These are phyloP conservation scores for Auricularia heimuer DNA, from an alignment of 768 basidiomycete genomes.

Conservation along the genomic window DNA sequence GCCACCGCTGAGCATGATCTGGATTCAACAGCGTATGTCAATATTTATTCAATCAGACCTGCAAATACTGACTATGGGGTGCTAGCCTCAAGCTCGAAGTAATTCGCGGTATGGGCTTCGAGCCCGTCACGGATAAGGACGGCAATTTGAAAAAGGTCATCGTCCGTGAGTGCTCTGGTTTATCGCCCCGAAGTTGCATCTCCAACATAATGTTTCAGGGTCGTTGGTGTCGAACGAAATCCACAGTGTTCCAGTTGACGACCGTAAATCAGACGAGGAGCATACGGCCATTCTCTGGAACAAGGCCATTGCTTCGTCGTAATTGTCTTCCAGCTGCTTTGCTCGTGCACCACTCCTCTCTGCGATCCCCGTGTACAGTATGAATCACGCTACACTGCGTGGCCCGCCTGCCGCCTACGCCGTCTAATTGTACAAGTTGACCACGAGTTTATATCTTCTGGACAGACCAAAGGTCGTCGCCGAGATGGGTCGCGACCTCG, in stretches of 20 bases:
- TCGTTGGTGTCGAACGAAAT: constrained; percentile 31
- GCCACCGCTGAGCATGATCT: constrained; percentile 66
- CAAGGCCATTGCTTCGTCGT: constrained; percentile 22
- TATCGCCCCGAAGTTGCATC: neutral
- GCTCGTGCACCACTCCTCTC: neutral
- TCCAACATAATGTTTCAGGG: constrained; percentile 26
- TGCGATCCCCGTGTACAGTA: constrained; percentile 2
- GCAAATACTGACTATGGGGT: constrained; percentile 4
- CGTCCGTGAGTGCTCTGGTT: constrained; percentile 41
- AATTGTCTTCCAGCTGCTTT: constrained; percentile 9
- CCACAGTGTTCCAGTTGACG: constrained; percentile 23
- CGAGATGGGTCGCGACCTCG: constrained; percentile 76
- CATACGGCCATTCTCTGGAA: constrained; percentile 27
- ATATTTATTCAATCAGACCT: neutral
- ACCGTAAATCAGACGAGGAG: constrained; percentile 19
- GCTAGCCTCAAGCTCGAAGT: constrained; percentile 55
- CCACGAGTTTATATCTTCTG: constrained; percentile 40
- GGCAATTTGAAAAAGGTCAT: constrained; percentile 50
- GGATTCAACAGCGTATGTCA: constrained; percentile 54
- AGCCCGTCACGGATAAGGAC: constrained; percentile 47
- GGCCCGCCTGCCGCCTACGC: too few relatives aligned
- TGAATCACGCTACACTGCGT: neutral
- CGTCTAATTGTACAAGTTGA: neutral
- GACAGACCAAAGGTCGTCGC: constrained; percentile 78
- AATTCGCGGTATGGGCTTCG: constrained; percentile 64